These are phyloP conservation scores for Sporothrix euskadiensis DNA, from an alignment of 2,329 filamentous ascomycete genomes.

Conservation along the genomic window DNA sequence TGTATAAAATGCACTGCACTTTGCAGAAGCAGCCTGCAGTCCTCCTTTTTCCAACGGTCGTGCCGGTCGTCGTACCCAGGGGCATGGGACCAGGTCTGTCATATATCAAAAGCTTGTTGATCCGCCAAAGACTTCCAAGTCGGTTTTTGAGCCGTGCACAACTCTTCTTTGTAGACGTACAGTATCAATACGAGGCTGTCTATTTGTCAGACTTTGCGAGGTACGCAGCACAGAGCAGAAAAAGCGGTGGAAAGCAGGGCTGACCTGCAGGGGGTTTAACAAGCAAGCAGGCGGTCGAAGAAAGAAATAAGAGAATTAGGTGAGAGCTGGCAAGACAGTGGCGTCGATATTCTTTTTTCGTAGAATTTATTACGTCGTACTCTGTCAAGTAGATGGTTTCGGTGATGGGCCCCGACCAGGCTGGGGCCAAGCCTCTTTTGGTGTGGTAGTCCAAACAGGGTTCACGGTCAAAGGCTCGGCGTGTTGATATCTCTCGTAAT, in stretches of 20 bases:
- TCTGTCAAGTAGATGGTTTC: not conserved
- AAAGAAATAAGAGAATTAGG: not conserved
- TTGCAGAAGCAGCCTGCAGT: not conserved
- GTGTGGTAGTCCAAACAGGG: slow-evolving; percentile 2
- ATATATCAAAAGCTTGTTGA: slow-evolving; percentile 14
- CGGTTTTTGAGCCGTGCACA: not conserved
- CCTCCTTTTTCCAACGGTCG: not conserved
- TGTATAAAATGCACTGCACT: not conserved
- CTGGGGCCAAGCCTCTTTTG: not conserved
- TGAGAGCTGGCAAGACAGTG: not conserved
- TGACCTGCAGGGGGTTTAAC: not conserved
- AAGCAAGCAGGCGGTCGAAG: not conserved
- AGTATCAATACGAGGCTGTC: not conserved
- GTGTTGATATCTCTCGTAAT: not conserved
- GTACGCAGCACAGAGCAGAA: not conserved
- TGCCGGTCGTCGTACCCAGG: slow-evolving; percentile 5
- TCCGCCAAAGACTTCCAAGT: not conserved
- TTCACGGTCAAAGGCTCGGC: not conserved
- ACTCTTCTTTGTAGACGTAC: not conserved
- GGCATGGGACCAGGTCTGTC: slow-evolving; percentile 18
- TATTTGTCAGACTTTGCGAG: not conserved
- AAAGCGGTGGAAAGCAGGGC: not conserved
- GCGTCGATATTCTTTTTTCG: not conserved
- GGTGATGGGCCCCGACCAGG: not conserved
- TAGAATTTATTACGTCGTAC: not conserved